These are phyloP conservation scores for Aspergillus puulaauensis DNA, from an alignment of 2,329 filamentous ascomycete genomes.

Conservation along the genomic window DNA sequence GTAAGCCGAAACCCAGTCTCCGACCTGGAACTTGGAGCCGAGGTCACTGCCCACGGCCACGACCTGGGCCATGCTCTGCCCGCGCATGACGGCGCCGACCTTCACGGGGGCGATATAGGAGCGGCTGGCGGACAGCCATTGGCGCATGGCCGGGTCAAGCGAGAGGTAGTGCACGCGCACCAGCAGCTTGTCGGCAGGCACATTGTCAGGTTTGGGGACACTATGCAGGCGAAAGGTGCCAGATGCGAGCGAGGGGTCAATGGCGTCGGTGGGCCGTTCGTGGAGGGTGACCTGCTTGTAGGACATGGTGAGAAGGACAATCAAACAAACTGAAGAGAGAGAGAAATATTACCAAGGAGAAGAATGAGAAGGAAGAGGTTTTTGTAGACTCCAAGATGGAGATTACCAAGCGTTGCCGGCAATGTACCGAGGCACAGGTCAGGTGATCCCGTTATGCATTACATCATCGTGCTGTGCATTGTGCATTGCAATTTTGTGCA, in stretches of 20 bases:
- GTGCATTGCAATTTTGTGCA: too few relatives aligned
- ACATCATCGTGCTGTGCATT: not conserved
- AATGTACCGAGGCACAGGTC: too few relatives aligned
- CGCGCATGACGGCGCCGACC: conserved; percentile 69
- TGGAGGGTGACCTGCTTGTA: conserved; percentile 39
- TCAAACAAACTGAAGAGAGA: not conserved
- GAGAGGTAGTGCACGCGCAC: conserved; percentile 62
- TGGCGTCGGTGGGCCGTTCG: conserved; percentile 33
- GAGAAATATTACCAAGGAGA: not conserved
- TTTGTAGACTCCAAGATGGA: too few relatives aligned
- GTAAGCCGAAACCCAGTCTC: conserved; percentile 53
- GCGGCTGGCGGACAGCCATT: conserved; percentile 61
- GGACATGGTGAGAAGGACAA: conserved; percentile 14
- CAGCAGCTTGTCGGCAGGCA: conserved; percentile 59
- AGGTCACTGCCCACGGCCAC: conserved; percentile 53
- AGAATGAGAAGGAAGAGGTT: not conserved
- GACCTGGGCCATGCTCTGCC: conserved; percentile 60
- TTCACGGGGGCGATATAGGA: conserved; percentile 69
- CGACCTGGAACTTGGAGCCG: conserved; percentile 25
- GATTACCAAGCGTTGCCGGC: too few relatives aligned
- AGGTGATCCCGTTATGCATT: not conserved
- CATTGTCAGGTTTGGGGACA: conserved; percentile 25
- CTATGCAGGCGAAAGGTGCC: conserved; percentile 38
- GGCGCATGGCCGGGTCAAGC: conserved; percentile 74
- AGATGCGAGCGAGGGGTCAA: conserved; percentile 33